These are phyloP conservation scores for Trichoderma breve DNA, from an alignment of 2,329 filamentous ascomycete species.

Conservation along the genomic window DNA sequence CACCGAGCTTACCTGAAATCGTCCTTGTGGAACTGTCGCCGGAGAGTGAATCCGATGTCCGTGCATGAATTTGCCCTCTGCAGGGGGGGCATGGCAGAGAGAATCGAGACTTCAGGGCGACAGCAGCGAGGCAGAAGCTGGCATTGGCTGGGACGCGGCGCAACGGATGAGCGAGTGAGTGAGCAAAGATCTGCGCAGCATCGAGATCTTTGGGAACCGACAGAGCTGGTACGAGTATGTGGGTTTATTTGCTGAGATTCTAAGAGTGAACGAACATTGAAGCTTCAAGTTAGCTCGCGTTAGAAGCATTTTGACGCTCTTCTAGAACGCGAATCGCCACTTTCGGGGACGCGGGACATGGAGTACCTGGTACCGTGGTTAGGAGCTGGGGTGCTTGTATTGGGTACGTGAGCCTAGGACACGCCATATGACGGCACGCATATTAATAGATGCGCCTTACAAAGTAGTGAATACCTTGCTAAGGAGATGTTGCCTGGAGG, in stretches of 20 bases:
- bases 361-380: background rate
- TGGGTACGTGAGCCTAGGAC: background rate
- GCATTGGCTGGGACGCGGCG: background rate
- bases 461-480: background rate
- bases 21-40: constrained; percentile 69
- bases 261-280: background rate
- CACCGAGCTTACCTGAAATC: constrained; percentile 60
- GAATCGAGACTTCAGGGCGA: background rate
- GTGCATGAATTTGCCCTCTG: constrained; percentile 48
- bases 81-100: constrained; percentile 40
- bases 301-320: constrained; percentile 10
- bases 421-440: background rate
- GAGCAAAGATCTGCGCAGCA: background rate
- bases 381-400: background rate
- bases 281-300: background rate
- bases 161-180: background rate
- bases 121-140: background rate
- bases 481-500: background rate
- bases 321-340: constrained; percentile 6
- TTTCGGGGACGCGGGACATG: background rate
- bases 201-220: background rate
- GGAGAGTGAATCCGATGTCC: constrained; percentile 73
- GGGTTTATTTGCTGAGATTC: background rate
- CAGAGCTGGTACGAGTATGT: background rate
- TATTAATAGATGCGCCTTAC: background rate